These are phyloP conservation scores for Truncatella angustata DNA, from an alignment of 2,329 filamentous ascomycete species.

Conservation along the genomic window DNA sequence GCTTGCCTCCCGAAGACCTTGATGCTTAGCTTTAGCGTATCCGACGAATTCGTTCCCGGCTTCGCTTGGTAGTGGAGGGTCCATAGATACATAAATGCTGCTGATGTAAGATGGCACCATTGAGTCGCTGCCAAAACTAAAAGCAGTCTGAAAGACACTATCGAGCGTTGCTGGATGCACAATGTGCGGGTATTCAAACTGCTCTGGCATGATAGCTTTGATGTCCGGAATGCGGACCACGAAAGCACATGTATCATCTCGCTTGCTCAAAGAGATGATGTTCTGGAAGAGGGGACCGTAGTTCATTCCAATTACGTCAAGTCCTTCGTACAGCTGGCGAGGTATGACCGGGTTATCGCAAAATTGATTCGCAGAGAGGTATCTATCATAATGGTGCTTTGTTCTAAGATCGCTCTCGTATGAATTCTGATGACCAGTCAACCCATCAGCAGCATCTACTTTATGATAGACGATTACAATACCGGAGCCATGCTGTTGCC, in stretches of 20 bases:
- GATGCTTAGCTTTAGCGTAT: slow-evolving; percentile 35
- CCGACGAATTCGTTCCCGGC: slow-evolving; percentile 37
- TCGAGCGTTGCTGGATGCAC: slow-evolving; percentile 60
- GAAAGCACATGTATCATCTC: slow-evolving; percentile 32
- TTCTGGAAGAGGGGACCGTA: slow-evolving; percentile 52
- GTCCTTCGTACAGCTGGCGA: slow-evolving; percentile 47
- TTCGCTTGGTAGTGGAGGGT: slow-evolving; percentile 25
- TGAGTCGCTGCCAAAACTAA: slow-evolving; percentile 41
- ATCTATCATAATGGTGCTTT: slow-evolving; percentile 18
- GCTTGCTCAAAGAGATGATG: slow-evolving; percentile 33
- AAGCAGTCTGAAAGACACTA: slow-evolving; percentile 51
- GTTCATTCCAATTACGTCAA: slow-evolving; percentile 50
- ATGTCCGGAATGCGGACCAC: slow-evolving; percentile 47
- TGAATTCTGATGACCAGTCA: slow-evolving; percentile 11
- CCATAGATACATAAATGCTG: slow-evolving; percentile 44
- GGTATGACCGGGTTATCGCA: slow-evolving; percentile 36
- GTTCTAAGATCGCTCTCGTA: slow-evolving; percentile 16
- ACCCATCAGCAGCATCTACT: not conserved
- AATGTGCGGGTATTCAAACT: slow-evolving; percentile 52
- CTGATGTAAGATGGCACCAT: slow-evolving; percentile 50
- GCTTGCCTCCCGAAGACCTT: slow-evolving; percentile 35
- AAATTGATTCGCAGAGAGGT: slow-evolving; percentile 10
- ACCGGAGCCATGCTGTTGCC: slow-evolving; percentile 42
- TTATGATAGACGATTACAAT: slow-evolving; percentile 25
- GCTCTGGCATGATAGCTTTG: slow-evolving; percentile 48